Base-by-base conservation (phyloP, 2,329 filamentous ascomycete genomes). In the Ambrosiella cleistominuta region DNA sequence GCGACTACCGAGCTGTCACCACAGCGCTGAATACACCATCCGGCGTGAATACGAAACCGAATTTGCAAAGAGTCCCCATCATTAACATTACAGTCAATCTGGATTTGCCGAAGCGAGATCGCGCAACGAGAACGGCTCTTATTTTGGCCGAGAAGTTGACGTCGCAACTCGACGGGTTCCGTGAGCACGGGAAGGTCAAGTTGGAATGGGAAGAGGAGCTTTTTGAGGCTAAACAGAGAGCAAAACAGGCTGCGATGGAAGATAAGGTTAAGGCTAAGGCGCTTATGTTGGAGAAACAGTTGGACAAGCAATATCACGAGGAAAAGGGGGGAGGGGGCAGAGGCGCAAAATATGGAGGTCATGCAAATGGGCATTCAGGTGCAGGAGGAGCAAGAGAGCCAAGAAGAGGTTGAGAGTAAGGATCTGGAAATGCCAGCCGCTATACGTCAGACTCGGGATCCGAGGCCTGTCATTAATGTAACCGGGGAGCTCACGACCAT, bases 81-180 rank as follows among this genome's bases (percentile, higher is more conserved):
- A 47, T 52, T 36, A 55, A 60, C 17, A 60, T 60, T 5, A 49
- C 51, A 5, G 2, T 47, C n/a, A 44, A 49, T 4, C 50, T 50
- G 15, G n/a, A 44, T 13, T 7, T 55, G 27, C 55, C 52, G 13
- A 17, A 52, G 27, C 55, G 60, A 13, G 60, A 62, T 27, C 19
- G 51, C 9, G 53, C 39, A 35, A 54, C 42, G 36, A 52, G 54
- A 13, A 52, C 51, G 15, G 54, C 57, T 13, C 36, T 58, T 35
- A 51, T 51, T 7, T 42, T 62, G 13, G 58, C 54, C 9, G 61
- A 62, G 50, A 54, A 60, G 49, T 52, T 57, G n/a, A 17, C 57
- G 35, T 37, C 12, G 11, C 58, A 60, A 44, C 52, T 62, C 13
- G 55, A 62, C 49, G 61, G 52, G 27, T 62, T 60, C n/a, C 40